phyloP scores from a whole-genome alignment of 1,139 yeast genomes.

The Protomyces arabidopsidicola region DNA sequence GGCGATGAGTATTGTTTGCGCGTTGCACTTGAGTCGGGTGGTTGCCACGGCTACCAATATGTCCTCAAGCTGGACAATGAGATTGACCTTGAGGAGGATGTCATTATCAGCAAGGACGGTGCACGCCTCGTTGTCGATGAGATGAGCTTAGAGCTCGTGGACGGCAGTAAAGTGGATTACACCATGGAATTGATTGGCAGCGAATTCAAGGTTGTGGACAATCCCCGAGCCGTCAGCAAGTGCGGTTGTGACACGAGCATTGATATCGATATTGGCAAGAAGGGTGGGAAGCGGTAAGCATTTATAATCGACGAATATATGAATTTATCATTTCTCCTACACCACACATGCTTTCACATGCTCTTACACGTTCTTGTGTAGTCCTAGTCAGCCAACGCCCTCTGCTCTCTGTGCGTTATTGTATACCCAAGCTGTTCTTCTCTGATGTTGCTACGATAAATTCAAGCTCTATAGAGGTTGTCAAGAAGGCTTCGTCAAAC shows the following conservation, averaged over 20 bases:
- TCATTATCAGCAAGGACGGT: constrained; percentile 60
- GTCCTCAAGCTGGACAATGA: constrained; percentile 56
- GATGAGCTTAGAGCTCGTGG: constrained; percentile 70
- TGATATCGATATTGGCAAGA: constrained; percentile 21
- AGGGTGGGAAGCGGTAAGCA: not conserved
- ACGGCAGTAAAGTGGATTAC: constrained; percentile 83
- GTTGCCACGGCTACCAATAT: constrained; percentile 97
- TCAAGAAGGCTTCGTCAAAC: not conserved
- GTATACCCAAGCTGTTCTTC: too few species aligned
- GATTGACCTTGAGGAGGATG: constrained; percentile 41
- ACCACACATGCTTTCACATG: too few species aligned
- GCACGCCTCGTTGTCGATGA: constrained; percentile 76
- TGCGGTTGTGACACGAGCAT: constrained; percentile 54
- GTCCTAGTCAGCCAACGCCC: too few species aligned
- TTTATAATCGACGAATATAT: too few species aligned
- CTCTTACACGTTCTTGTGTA: too few species aligned
- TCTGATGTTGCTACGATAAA: too few species aligned
- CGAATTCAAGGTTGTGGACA: constrained; percentile 83
- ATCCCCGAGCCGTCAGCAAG: constrained; percentile 82
- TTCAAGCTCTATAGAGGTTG: too few species aligned
- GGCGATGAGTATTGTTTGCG: constrained; percentile 56
- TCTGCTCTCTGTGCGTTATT: too few species aligned
- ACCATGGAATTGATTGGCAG: constrained; percentile 92
- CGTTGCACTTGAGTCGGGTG: constrained; percentile 91
- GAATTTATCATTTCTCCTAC: too few species aligned